Evolutionary conservation across 164 flowering plant genomes (phyloP).

Genomic region (Platanus orientalis): DNA sequence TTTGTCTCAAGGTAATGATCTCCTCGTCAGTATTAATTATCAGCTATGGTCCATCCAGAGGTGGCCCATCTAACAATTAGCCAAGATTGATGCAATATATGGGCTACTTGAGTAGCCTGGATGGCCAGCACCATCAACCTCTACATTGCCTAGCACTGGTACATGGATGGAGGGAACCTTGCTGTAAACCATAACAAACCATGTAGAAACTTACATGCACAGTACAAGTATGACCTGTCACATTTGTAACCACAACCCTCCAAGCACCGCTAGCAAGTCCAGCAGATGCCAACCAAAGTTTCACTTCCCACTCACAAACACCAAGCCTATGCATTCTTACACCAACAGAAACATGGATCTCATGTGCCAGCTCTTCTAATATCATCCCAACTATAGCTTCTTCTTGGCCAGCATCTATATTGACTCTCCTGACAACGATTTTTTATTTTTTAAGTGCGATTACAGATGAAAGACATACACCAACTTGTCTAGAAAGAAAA

Average conservation of each 20-base stretch:
- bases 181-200: not conserved
- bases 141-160: too few relatives aligned
- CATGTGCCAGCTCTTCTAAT: slow-evolving; percentile 66
- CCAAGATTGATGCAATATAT: not conserved
- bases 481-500: not conserved
- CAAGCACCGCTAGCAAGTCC: slow-evolving; percentile 87
- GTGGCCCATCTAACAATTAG: too few relatives aligned
- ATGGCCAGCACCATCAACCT: not conserved
- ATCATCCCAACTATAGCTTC: slow-evolving; percentile 55
- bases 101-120: not conserved
- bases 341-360: slow-evolving; percentile 75
- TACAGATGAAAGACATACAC: not conserved
- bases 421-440: slow-evolving; percentile 53
- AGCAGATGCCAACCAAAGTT: slow-evolving; percentile 70
- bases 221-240: slow-evolving; percentile 94
- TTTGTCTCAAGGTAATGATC: too few relatives aligned
- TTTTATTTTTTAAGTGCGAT: slow-evolving; percentile 16
- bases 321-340: slow-evolving; percentile 87
- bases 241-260: slow-evolving; percentile 85
- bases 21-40: too few relatives aligned
- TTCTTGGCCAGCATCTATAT: slow-evolving; percentile 45
- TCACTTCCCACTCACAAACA: slow-evolving; percentile 97
- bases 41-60: too few relatives aligned
- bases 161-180: not conserved
- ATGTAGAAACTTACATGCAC: slow-evolving; percentile 65